A percentile compares a stretch with the other conserved stretches of the same genome.
These are phyloP conservation scores for Colletotrichum kahawae DNA, from an alignment of 2,329 filamentous ascomycete genomes.

Conservation along the genomic window DNA sequence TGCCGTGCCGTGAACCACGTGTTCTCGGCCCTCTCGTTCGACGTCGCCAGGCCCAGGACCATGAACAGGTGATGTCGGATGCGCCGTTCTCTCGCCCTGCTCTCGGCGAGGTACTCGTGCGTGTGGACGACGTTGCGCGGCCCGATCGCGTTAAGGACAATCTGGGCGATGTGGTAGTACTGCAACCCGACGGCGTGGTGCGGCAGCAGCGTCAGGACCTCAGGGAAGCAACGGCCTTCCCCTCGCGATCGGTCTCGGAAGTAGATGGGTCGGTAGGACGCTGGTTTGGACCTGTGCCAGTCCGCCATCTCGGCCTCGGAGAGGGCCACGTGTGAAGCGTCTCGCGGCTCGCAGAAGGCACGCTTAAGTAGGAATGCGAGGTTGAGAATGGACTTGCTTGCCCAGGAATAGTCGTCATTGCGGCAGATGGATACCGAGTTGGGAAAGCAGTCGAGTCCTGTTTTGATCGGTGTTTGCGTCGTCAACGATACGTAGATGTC, in stretches of 20 bases:
- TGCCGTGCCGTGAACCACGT: not conserved
- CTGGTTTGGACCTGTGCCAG: not conserved
- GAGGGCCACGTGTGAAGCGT: not conserved
- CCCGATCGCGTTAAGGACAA: not conserved
- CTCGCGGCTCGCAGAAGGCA: not conserved
- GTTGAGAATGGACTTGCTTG: not conserved
- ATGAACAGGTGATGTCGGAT: not conserved
- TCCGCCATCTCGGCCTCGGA: not conserved
- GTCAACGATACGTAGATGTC: not conserved
- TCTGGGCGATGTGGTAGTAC: not conserved
- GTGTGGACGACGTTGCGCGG: not conserved
- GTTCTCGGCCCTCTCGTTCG: not conserved
- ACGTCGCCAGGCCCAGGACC: not conserved
- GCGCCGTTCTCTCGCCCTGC: not conserved
- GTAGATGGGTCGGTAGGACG: not conserved
- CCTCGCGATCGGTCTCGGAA: not conserved
- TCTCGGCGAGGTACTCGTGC: not conserved
- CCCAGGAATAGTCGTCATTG: not conserved
- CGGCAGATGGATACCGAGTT: not conserved
- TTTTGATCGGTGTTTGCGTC: not conserved
- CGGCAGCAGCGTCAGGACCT: not conserved
- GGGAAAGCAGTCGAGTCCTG: not conserved
- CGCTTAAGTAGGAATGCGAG: not conserved
- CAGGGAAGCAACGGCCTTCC: not conserved
- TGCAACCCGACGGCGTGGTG: not conserved